Base-by-base conservation (phyloP, 2,329 filamentous ascomycete genomes). In the Madurella fahalii region DNA sequence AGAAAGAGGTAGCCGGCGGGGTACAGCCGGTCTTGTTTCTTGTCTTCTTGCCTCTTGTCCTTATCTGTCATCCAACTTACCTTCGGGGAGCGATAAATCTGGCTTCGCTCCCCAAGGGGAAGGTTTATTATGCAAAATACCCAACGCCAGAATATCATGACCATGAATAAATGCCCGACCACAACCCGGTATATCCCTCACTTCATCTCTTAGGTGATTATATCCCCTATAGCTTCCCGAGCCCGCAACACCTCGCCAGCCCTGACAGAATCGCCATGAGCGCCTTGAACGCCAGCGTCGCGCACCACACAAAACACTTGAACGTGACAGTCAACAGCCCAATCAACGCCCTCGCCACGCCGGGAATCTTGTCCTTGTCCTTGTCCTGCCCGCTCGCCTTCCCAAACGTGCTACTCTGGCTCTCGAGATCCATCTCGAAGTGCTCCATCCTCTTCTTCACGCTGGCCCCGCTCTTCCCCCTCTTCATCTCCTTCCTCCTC, bases 361-460 rank as follows among this genome's bases (percentile, higher is more conserved):
- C 77, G 1, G 79, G 81, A 62, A 81, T 61, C 65, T 78, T 77
- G 30, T 81, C 75, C 44, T 73, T 69, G 34, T 72, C 68, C 5
- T 74, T 71, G 32, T 68, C 65, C 11, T 68, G 65, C 60, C 72
- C 72, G 50, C 67, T 63, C 40, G 71, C 66, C 59, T 71, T 64
- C 63, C 76, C 71, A 15, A 75, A 63, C 59, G 75, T 78, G 50
- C 74, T 76, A 7, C 74, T 71, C 68, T 86, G 83, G 64, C 82
- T 86, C 69, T 85, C 83, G 5, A 86, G 67, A 60, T 86, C 83
- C 39, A 85, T 70, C 66, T 82, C 83, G 54, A 85, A 79, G 61
- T 79, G 76, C 60, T 84, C 79, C 64, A 81, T 74, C 59, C 73
- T 67, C 43, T 65, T 64, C 48, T 68, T 67, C 47, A 68, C 63